These are phyloP conservation scores for Platanthera guangdongensis DNA, from an alignment of 106 monocot genomes.

Conservation along the genomic window DNA sequence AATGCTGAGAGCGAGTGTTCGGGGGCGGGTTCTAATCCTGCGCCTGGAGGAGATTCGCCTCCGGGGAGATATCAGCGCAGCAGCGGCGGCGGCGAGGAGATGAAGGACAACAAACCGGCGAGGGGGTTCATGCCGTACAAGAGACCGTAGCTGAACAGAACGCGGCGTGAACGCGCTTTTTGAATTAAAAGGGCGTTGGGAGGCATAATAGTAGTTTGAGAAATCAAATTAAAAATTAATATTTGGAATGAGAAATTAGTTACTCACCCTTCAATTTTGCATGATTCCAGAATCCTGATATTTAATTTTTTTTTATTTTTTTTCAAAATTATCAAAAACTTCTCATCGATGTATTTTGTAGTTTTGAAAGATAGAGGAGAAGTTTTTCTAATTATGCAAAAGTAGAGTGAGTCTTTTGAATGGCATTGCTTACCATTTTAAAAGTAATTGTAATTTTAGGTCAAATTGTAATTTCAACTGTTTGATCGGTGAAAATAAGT, in stretches of 20 bases:
- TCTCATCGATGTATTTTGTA: too few species aligned
- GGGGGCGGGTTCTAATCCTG: conserved; percentile 28
- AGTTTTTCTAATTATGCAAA: conserved; percentile 51
- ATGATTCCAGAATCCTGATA: not conserved
- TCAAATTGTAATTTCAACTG: too few species aligned
- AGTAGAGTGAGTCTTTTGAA: conserved; percentile 15
- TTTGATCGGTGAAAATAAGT: too few species aligned
- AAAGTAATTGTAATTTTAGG: too few species aligned
- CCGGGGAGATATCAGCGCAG: not conserved
- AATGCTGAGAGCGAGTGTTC: conserved; percentile 25
- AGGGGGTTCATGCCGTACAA: not conserved
- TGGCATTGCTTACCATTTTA: too few species aligned
- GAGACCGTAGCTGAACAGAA: not conserved
- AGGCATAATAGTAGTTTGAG: too few species aligned
- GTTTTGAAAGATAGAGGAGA: not conserved
- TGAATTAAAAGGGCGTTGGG: too few species aligned
- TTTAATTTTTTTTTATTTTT: too few species aligned
- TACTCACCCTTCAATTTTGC: not conserved
- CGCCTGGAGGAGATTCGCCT: not conserved
- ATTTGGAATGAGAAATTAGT: too few species aligned
- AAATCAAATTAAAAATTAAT: too few species aligned
- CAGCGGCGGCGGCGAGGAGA: too few species aligned
- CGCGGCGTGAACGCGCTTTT: not conserved
- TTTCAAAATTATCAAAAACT: too few species aligned
- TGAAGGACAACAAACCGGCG: not conserved